Evolutionary conservation across 345 rosid species (phyloP).

Genomic region (Rhodomyrtus tomentosa): DNA sequence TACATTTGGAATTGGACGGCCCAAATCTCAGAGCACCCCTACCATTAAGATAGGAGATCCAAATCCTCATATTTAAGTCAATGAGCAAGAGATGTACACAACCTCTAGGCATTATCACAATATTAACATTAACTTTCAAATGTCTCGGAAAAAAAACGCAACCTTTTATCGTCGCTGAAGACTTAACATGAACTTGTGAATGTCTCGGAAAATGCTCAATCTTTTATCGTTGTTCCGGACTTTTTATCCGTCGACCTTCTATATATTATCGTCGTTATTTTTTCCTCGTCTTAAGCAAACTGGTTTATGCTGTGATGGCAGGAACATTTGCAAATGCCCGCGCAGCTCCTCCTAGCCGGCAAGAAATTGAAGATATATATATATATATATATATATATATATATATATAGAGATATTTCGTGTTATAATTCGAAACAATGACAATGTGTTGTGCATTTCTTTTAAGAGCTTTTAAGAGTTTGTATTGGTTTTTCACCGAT

Average conservation of each 20-base stretch:
- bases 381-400: too few species aligned
- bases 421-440: not conserved
- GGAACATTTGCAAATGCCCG: not conserved
- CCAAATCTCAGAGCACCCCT: too few species aligned
- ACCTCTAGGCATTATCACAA: not conserved
- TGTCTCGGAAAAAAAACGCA: not conserved
- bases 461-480: not conserved
- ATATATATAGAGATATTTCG: not conserved
- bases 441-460: not conserved
- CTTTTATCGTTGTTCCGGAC: not conserved
- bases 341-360: not conserved
- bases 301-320: not conserved
- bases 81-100: not conserved
- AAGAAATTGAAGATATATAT: not conserved
- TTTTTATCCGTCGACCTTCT: rapidly evolving
- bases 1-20: too few species aligned
- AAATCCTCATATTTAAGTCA: too few species aligned
- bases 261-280: rapidly evolving
- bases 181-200: not conserved
- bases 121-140: not conserved
- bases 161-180: not conserved
- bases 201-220: not conserved
- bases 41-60: too few species aligned
- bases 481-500: not conserved
- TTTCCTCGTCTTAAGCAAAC: not conserved